Percentiles rank a stretch among this genome's conserved stretches.
Conservation (phyloP, 371 early-diverging fungal genomes). For the Apophysomyces variabilis region DNA sequence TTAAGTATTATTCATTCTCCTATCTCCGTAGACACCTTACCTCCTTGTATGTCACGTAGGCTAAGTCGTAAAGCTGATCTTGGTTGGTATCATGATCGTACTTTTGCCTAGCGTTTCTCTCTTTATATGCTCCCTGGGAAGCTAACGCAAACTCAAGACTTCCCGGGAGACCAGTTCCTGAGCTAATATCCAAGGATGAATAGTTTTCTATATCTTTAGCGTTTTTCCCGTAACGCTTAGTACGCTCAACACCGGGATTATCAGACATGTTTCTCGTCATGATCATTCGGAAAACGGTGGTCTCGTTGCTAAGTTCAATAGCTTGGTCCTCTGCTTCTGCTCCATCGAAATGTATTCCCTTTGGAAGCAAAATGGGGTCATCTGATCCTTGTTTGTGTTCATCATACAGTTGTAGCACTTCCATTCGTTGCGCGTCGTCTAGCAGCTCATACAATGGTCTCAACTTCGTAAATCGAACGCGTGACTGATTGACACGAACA, state of each 20-base stretch:
- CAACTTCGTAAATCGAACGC: not conserved
- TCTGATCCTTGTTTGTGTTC: not conserved
- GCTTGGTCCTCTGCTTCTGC: not conserved
- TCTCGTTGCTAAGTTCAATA: not conserved
- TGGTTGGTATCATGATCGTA: too few species aligned
- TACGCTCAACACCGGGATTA: not conserved
- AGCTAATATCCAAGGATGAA: not conserved
- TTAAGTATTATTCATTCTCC: not conserved
- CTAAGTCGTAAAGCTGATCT: not conserved
- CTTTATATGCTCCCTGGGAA: not conserved
- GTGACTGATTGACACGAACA: not conserved
- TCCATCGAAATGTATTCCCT: conserved; percentile 3
- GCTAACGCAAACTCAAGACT: not conserved
- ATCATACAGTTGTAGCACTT: not conserved
- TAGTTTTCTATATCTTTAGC: not conserved
- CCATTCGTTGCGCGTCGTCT: not conserved
- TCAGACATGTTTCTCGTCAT: not conserved
- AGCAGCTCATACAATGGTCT: not conserved
- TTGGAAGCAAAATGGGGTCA: not conserved
- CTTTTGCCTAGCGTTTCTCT: not conserved
- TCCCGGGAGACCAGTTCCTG: not conserved
- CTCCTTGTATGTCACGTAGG: not conserved
- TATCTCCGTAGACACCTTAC: not conserved
- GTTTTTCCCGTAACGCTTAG: not conserved
- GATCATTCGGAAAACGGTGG: not conserved